Evolutionary conservation across 208 protist species (phyloP).

Genomic region (Leishmania mexicana): DNA sequence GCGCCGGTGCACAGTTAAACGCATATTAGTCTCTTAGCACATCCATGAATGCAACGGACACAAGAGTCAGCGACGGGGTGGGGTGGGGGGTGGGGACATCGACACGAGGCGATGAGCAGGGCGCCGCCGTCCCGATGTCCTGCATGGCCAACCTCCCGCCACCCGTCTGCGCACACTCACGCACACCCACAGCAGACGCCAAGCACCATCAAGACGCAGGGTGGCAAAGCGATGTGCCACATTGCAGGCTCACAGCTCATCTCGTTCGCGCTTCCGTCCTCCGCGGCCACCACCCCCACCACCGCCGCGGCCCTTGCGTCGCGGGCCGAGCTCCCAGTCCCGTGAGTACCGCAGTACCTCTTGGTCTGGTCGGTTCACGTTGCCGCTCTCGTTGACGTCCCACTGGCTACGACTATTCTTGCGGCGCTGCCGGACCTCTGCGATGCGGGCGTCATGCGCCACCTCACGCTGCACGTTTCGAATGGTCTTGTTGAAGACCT

Average conservation of each 20-base stretch:
- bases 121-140: neutral
- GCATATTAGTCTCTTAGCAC: neutral
- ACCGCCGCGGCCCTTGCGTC: conserved; percentile 15
- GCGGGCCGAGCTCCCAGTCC: conserved; percentile 74
- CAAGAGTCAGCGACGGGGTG: neutral
- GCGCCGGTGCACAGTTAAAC: neutral
- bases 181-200: neutral
- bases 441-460: conserved; percentile 58
- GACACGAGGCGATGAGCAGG: neutral
- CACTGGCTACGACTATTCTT: conserved; percentile 60
- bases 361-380: conserved; percentile 67
- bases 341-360: conserved; percentile 65
- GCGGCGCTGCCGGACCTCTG: conserved; percentile 58
- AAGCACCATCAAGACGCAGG: neutral
- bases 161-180: neutral
- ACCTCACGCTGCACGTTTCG: conserved; percentile 81
- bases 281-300: conserved; percentile 9
- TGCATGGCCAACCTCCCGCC: neutral
- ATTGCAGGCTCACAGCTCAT: neutral
- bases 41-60: neutral
- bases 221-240: neutral
- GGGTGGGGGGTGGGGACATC: neutral
- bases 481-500: conserved; percentile 86
- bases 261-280: conserved; percentile 24
- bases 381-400: conserved; percentile 54